A percentile compares a stretch with the other conserved stretches of the same genome.
These are phyloP conservation scores for Scytalidium sp. DNA, from an alignment of 2,329 filamentous ascomycete genomes.

Conservation along the genomic window DNA sequence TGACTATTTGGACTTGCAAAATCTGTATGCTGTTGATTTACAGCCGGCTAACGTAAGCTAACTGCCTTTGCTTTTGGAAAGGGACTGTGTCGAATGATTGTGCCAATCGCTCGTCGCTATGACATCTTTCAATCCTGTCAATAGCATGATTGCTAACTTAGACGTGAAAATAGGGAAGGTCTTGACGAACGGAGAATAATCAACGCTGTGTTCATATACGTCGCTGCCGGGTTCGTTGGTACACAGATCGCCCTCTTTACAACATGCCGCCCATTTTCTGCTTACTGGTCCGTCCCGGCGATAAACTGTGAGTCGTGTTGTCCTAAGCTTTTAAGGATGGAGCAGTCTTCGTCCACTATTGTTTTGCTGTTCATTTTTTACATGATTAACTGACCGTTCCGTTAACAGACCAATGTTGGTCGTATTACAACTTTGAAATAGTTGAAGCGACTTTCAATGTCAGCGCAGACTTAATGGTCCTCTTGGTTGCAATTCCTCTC, in stretches of 20 bases:
- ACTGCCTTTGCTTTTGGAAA: background rate
- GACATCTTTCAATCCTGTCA: background rate
- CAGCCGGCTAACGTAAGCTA: constrained; percentile 23
- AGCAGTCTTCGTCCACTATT: no score
- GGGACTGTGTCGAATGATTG: background rate
- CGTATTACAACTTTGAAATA: constrained; percentile 42
- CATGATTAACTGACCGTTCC: constrained; percentile 2
- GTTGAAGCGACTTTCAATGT: constrained; percentile 47
- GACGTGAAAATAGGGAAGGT: background rate
- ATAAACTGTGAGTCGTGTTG: constrained; percentile 27
- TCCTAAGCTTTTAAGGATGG: background rate
- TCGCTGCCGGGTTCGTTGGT: constrained; percentile 37
- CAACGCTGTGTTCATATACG: constrained; percentile 28
- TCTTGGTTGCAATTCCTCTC: constrained; percentile 45
- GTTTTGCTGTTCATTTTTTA: no score
- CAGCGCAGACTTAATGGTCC: constrained; percentile 43
- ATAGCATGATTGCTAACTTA: background rate
- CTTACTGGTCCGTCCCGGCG: constrained; percentile 46
- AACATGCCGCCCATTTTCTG: constrained; percentile 40
- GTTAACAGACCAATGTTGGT: constrained; percentile 39
- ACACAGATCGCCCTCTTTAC: constrained; percentile 44
- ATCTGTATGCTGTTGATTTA: constrained; percentile 43
- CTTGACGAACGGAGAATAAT: constrained; percentile 18
- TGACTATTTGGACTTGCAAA: constrained; percentile 40
- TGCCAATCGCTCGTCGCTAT: background rate